Evolutionary conservation across 2,329 filamentous ascomycete genomes (phyloP), one percentile per base, ranked within the genome.

Genomic region (Diplodia seriata): DNA sequence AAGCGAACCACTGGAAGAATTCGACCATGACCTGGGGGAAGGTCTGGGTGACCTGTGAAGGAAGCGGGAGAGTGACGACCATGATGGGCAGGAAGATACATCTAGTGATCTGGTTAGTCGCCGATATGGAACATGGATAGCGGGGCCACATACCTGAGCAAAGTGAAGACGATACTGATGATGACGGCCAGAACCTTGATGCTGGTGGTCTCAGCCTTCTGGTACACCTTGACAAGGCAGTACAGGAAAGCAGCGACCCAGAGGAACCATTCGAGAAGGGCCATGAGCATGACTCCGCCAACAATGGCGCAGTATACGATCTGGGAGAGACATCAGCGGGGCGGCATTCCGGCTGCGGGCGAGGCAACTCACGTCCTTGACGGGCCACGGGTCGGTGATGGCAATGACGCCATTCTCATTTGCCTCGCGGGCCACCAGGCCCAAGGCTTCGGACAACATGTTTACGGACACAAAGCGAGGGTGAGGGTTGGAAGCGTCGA

Each of bases 201-300:
- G 53, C 90, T 93, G 88, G 91, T 93, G 76, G 93, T 91, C 73
- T 97, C 92, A 23, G 94, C 93, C 78, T 98, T 98, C 71, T 88
- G 84, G 74, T 91, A 97, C 36, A 94, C 93, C 78, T 97, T 97
- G 75, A 89, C 82, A 1, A 97, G 83, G 76, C 94, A 98, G 80
- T 97, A 98, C 70, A 95, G 77, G 76, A 98, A 98, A 3, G 94
- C 93, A n/a, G 91, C 89, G 50, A 98, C 85, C 93, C 94, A 97
- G 15, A 98, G 86, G 69, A 97, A 89, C 93, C 95, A 98, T 81
- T 98, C 94, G 9, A 98, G 83, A 36, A 93, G 84, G 2, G 94
- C 94, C 69, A 91, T 91, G 29, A 95, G 74, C 89, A 97, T 93
- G 61, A 97, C 84, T 7, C 90, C 79, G 20, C 92, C 92, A 43